These are phyloP conservation scores for Gleditsia sinensis DNA, from an alignment of 306 rosid genomes.

Conservation along the genomic window DNA sequence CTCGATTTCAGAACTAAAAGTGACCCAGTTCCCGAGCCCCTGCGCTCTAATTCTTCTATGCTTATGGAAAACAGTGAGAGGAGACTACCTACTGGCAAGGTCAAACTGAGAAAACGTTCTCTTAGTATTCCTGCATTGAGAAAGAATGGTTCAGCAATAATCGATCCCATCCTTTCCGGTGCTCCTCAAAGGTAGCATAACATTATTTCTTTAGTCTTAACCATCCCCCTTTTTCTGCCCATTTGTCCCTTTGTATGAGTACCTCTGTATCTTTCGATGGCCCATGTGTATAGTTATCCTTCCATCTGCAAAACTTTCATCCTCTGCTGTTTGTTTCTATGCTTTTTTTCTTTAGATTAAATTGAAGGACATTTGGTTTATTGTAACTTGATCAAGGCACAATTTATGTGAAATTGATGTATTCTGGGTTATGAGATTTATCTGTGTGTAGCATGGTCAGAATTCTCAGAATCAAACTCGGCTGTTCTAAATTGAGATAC, in stretches of 20 bases:
- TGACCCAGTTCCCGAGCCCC: conserved; percentile 53
- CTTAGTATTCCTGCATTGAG: conserved; percentile 79
- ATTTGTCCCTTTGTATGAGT: background rate
- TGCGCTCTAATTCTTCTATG: conserved; percentile 54
- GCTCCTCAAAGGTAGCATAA: conserved; percentile 57
- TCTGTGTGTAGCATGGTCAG: background rate
- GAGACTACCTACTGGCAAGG: conserved; percentile 41
- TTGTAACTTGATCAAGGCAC: background rate
- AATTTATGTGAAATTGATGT: background rate
- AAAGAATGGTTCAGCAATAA: conserved; percentile 53
- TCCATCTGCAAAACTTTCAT: conserved; percentile 9
- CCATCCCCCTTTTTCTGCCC: background rate
- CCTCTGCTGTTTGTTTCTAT: background rate
- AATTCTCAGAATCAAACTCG: background rate
- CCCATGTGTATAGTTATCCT: conserved; percentile 31
- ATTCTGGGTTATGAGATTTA: background rate
- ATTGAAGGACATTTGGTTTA: background rate
- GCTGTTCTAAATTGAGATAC: background rate
- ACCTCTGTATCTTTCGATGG: background rate
- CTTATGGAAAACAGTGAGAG: conserved; percentile 53
- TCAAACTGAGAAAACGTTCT: conserved; percentile 70
- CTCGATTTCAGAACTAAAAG: conserved; percentile 58
- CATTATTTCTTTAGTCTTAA: background rate
- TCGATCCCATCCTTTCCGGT: conserved; percentile 70
- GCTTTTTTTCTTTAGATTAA: background rate